A percentile compares a stretch with the other conserved stretches of the same genome.
Conservation (phyloP, 148 eudicot genomes). For the Spergularia bocconei region DNA sequence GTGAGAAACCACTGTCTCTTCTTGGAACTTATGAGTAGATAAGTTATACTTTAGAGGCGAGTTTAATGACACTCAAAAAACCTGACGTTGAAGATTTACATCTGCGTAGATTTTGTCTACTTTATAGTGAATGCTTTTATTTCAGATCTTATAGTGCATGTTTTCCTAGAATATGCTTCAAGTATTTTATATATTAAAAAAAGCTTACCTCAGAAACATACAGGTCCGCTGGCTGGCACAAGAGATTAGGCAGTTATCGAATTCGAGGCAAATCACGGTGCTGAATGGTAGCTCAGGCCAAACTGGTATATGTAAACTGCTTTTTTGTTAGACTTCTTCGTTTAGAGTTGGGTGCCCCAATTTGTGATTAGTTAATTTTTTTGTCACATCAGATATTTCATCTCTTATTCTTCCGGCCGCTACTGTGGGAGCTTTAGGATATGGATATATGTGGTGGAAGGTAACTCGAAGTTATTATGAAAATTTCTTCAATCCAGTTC, state of each 20-base stretch:
- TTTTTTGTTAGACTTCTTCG: neutral
- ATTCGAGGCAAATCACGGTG: constrained; percentile 68
- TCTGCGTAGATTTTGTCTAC: neutral
- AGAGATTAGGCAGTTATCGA: constrained; percentile 75
- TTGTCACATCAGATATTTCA: constrained; percentile 39
- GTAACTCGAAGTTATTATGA: constrained; percentile 28
- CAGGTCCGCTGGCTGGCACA: constrained; percentile 84
- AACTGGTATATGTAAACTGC: constrained; percentile 32
- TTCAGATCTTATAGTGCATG: constrained; percentile 1
- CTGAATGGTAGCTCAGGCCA: constrained; percentile 64
- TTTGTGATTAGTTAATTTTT: constrained; percentile 14
- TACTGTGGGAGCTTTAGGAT: constrained; percentile 73
- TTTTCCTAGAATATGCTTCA: neutral
- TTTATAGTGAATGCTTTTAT: neutral
- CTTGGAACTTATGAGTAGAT: neutral
- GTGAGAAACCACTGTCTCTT: neutral
- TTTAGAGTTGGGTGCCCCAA: neutral
- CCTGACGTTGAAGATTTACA: neutral
- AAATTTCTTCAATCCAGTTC: neutral
- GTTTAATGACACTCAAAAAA: neutral
- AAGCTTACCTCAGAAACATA: constrained; percentile 15
- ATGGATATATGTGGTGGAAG: constrained; percentile 99
- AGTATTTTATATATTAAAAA: neutral
- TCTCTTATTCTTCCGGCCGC: constrained; percentile 75
- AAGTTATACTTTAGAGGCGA: neutral